phyloP scores from a whole-genome alignment of 441 rosid species.

The Eutrema salsugineum region DNA sequence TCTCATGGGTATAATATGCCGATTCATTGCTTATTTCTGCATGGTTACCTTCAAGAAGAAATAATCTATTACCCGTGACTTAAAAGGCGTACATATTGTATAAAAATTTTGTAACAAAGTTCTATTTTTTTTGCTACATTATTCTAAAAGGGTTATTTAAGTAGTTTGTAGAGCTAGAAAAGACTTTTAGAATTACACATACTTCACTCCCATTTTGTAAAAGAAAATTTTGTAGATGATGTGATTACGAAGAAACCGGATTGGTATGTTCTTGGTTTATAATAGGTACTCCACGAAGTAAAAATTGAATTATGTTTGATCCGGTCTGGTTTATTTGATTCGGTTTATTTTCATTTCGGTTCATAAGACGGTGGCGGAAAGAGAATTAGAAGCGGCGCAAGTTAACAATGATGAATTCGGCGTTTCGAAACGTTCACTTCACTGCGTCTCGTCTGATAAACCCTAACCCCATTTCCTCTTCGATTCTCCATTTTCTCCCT shows the following conservation, averaged over 20 bases:
- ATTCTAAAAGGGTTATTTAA: not conserved
- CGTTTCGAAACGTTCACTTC: conserved; percentile 51
- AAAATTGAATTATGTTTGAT: not conserved
- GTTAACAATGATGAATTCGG: conserved; percentile 42
- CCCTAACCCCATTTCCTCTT: conserved; percentile 41
- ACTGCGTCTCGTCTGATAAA: conserved; percentile 37
- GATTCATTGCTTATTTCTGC: conserved; percentile 41
- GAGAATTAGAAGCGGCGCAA: not conserved
- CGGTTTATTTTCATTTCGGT: conserved; percentile 19
- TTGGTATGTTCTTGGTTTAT: not conserved
- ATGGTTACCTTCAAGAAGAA: conserved; percentile 43
- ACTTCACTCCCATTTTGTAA: not conserved
- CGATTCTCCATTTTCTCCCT: conserved; percentile 29
- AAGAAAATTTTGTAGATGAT: not conserved
- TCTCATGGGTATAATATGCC: conserved; percentile 37
- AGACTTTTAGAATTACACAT: not conserved
- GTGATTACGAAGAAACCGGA: not conserved
- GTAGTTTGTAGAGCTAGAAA: conserved; percentile 4
- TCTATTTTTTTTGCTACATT: conserved; percentile 5
- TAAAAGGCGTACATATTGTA: conserved; percentile 15
- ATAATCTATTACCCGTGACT: conserved; percentile 24
- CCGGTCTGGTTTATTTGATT: not conserved
- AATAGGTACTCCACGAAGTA: not conserved
- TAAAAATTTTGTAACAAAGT: conserved; percentile 23
- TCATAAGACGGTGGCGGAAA: not conserved